These are phyloP conservation scores for Barnettozyma wickerhamii DNA, from an alignment of 805 yeast species.

Conservation along the genomic window DNA sequence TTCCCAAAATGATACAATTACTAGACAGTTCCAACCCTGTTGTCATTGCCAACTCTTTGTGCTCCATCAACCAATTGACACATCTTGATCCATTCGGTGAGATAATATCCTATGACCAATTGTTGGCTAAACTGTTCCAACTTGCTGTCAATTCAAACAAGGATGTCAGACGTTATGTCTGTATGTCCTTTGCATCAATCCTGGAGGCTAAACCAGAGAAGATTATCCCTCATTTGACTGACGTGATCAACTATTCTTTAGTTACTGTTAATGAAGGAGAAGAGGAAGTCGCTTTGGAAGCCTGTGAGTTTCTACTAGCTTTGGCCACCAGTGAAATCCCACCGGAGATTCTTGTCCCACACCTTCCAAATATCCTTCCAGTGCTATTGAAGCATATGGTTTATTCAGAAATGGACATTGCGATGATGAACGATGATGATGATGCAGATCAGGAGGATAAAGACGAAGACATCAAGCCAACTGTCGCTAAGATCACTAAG, in stretches of 20 bases:
- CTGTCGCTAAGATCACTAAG: constrained; percentile 61
- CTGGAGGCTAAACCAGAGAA: constrained; percentile 79
- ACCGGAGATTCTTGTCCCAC: constrained; percentile 47
- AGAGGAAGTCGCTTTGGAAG: constrained; percentile 82
- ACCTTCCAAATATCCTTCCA: constrained; percentile 66
- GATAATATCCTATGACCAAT: constrained; percentile 59
- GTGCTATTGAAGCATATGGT: constrained; percentile 78
- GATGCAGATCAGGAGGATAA: constrained; percentile 76
- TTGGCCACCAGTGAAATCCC: constrained; percentile 62
- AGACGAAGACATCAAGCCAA: constrained; percentile 85
- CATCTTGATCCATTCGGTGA: constrained; percentile 65
- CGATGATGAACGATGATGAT: constrained; percentile 65
- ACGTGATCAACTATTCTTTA: constrained; percentile 79
- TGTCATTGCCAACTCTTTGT: constrained; percentile 58
- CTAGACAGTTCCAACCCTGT: constrained; percentile 38
- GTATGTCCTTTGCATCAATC: constrained; percentile 67
- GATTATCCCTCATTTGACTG: constrained; percentile 72
- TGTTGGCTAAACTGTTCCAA: constrained; percentile 56
- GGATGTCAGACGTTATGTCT: constrained; percentile 66
- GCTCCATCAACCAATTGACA: constrained; percentile 74
- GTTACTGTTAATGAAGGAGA: constrained; percentile 66
- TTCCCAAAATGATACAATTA: constrained; percentile 59
- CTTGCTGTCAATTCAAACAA: constrained; percentile 62
- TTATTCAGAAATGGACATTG: constrained; percentile 76
- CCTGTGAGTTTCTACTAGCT: constrained; percentile 84